Evolutionary conservation across 805 yeast species (phyloP), one percentile per base, ranked within the genome.

Genomic region (Lachancea meyersii): DNA sequence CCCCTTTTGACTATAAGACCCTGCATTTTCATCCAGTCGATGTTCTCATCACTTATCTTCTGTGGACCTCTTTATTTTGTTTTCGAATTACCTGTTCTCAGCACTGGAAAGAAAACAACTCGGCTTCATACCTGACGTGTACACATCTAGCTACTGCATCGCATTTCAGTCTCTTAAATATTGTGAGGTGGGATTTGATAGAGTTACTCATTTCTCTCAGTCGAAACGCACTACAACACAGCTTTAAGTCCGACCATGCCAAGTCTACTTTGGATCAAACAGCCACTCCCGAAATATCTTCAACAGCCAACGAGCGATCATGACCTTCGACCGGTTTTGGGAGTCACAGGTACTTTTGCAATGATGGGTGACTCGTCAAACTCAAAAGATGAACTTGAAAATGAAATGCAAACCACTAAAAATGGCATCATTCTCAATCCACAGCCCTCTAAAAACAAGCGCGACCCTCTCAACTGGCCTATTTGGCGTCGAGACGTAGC

Each of bases 391-490:
- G 35, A 31, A 21, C 21, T 13, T 17, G 21, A 30, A 18, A 14
- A 19, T 14, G 35, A 31, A 31, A 46, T 66, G 48, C 68, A 64
- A 44, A 65, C 68, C n/a, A 55, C 61, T 11, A 50, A 55, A 10
- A 41, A 47, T 24, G 65, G 60, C 6, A 61, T 79, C 40, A 69
- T 79, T 35, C 58, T 79, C 43, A 69, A 75, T 44, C 84, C 85
- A 3, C 85, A 79, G 52, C 85, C 85, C 4, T 66, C 80, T n/a
- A 79, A 76, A 38, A 74, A 78, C 9, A 76, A 77, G 26, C 78
- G 79, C 51, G 84, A 79, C 53, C 84, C 84, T 2, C 61, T 79
- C 31, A 79, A 79, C 51, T 77, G 84, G 85, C 81, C 83, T 1
- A 51, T 69, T 6, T 75, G 80, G 77, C 65, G 75, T 31, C 64